Evolutionary conservation across 164 flowering plant genomes (phyloP), one percentile per base, ranked within the genome.

Genomic region (Tetracentron sinense): DNA sequence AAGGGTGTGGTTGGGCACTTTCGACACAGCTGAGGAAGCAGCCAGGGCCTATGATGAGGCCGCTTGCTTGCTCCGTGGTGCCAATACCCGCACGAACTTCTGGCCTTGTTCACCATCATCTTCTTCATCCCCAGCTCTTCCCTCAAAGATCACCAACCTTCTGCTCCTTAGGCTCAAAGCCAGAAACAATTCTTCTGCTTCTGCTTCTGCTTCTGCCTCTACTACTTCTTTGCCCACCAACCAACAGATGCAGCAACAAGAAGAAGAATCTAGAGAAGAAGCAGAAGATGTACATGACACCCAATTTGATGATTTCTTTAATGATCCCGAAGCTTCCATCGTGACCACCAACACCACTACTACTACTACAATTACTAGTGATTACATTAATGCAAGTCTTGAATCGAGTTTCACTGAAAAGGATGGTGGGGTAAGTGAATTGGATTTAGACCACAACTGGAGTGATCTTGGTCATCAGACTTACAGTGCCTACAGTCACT

Each of bases 11-110:
- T 27, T 83, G 20, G 83, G 83, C 15, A 80, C 83, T 1, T 80
- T 73, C 17, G 81, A 80, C 47, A 80, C 81, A 0, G 87, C 87
- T 7, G 85, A 83, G 57, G 85, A 81, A 61, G 87, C 88, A 6
- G 88, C 88, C 11, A 74, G 83, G 60, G 88, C 88, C 16, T 83
- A 83, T 66, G 85, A 83, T 65, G 85, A 83, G 55, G 88, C 88
- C 38, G 88, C 83, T 38, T 83, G 85, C 68, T 54, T 81, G 69
- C 83, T 83, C 22, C 76, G 85, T 4, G 88, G 85, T 3, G 75
- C 82, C 48, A 83, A 81, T 25, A 83, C 88, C 2, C 71, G 82
- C 8, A 83, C 88, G 0, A 83, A 83, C 61, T 83, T 83, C 71
- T 83, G 85, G 85, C 88, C 88, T 22, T 63, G 68, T 53, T 72